A percentile compares a stretch with the other conserved stretches of the same genome.
phyloP scores from a whole-genome alignment of 805 yeast species.

The Jamesozyma gamospora region DNA sequence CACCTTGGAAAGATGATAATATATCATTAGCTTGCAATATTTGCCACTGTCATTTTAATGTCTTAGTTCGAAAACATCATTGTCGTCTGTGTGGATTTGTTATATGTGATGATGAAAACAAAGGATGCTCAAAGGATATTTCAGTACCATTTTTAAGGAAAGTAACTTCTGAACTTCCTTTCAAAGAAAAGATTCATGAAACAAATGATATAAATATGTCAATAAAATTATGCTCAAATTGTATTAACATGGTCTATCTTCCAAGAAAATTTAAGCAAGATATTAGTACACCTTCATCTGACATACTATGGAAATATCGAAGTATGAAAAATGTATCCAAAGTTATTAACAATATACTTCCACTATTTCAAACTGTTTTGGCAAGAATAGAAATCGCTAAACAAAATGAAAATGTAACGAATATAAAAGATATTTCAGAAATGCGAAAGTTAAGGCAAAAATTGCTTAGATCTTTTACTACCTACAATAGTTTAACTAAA shows the following conservation, averaged over 20 bases:
- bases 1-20: slow-evolving; percentile 57
- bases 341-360: slow-evolving; percentile 33
- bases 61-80: slow-evolving; percentile 69
- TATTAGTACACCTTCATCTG: slow-evolving; percentile 24
- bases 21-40: slow-evolving; percentile 45
- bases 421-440: slow-evolving; percentile 25
- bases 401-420: slow-evolving; percentile 11
- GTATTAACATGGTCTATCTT: slow-evolving; percentile 54
- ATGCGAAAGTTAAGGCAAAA: slow-evolving; percentile 36
- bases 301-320: slow-evolving; percentile 33
- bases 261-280: slow-evolving; percentile 43
- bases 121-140: slow-evolving; percentile 66
- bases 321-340: slow-evolving; percentile 32
- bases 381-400: slow-evolving; percentile 28
- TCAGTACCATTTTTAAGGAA: slow-evolving; percentile 33
- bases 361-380: slow-evolving; percentile 35
- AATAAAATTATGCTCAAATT: slow-evolving; percentile 57
- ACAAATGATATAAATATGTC: slow-evolving; percentile 20
- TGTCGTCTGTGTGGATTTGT: slow-evolving; percentile 81
- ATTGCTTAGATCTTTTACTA: slow-evolving; percentile 40
- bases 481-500: slow-evolving; percentile 42
- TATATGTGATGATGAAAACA: slow-evolving; percentile 58
- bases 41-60: slow-evolving; percentile 49
- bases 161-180: slow-evolving; percentile 21
- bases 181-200: slow-evolving; percentile 10